phyloP scores from a whole-genome alignment of 345 rosid genomes.

The Balakata baccata region DNA sequence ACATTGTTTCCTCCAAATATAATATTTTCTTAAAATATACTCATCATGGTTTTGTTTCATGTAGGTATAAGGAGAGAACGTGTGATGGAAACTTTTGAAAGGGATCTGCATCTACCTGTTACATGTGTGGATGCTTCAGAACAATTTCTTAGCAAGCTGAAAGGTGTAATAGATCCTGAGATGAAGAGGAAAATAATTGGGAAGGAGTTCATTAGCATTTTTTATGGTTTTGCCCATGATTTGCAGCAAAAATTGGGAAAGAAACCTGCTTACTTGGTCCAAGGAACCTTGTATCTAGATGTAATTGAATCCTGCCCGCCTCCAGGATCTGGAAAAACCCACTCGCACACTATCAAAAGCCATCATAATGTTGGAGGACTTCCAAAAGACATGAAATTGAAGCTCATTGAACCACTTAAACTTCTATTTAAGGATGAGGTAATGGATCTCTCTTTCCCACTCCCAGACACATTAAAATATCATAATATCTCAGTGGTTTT shows the following conservation, averaged over 20 bases:
- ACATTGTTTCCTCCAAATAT: not conserved
- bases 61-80: conserved; percentile 93
- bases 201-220: conserved; percentile 76
- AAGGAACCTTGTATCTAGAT: conserved; percentile 94
- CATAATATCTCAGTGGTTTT: not conserved
- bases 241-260: conserved; percentile 73
- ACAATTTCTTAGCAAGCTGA: conserved; percentile 74
- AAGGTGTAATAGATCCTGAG: conserved; percentile 92
- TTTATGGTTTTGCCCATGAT: conserved; percentile 72
- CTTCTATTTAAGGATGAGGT: conserved; percentile 98
- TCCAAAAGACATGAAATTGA: conserved; percentile 93
- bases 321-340: conserved; percentile 85
- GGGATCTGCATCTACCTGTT: conserved; percentile 84
- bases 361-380: conserved; percentile 99
- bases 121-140: conserved; percentile 79
- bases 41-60: conserved; percentile 7
- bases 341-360: conserved; percentile 96
- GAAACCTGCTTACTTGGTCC: conserved; percentile 81
- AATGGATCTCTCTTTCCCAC: conserved; percentile 5
- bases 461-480: not conserved
- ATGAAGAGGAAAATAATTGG: conserved; percentile 89
- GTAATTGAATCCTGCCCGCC: conserved; percentile 99
- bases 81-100: conserved; percentile 83
- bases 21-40: not conserved
- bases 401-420: conserved; percentile 95